phyloP scores from a whole-genome alignment of 768 basidiomycete genomes.

The Agaricus blazei region DNA sequence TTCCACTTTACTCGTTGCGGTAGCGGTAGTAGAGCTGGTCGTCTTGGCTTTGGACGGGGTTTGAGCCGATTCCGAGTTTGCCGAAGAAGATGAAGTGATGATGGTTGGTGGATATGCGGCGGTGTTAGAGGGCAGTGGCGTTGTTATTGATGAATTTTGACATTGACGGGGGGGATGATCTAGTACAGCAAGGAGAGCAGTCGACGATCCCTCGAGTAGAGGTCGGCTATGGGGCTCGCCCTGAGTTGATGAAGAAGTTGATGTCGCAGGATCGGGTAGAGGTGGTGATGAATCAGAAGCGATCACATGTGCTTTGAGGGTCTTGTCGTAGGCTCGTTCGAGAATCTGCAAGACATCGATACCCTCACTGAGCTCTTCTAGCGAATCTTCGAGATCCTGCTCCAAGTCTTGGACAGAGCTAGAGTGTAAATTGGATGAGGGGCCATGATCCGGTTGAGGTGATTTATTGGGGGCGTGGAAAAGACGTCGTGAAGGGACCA shows the following conservation, averaged over 20 bases:
- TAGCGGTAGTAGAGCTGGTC: conserved; percentile 5
- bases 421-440: conserved; percentile 6
- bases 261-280: conserved; percentile 1
- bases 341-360: conserved; percentile 65
- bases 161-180: conserved; percentile 32
- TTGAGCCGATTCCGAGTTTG: neutral
- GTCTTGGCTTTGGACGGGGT: neutral
- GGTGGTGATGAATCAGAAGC: conserved; percentile 14
- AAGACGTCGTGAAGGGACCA: conserved; percentile 10
- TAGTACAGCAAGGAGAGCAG: conserved; percentile 61
- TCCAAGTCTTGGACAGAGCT: conserved; percentile 14
- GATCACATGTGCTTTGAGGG: conserved; percentile 56
- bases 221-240: conserved; percentile 19
- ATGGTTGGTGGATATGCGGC: neutral
- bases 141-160: neutral
- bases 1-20: neutral
- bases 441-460: conserved; percentile 5
- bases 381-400: conserved; percentile 27
- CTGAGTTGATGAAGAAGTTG: conserved; percentile 18
- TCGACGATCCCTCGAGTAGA: conserved; percentile 59
- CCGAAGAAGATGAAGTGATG: neutral
- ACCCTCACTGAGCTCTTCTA: conserved; percentile 68
- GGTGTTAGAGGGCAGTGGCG: neutral
- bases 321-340: conserved; percentile 64
- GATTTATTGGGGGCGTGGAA: neutral